Conservation (phyloP, 225 moss, liverwort and hornwort genomes). For the Sphagnum tenellum region DNA sequence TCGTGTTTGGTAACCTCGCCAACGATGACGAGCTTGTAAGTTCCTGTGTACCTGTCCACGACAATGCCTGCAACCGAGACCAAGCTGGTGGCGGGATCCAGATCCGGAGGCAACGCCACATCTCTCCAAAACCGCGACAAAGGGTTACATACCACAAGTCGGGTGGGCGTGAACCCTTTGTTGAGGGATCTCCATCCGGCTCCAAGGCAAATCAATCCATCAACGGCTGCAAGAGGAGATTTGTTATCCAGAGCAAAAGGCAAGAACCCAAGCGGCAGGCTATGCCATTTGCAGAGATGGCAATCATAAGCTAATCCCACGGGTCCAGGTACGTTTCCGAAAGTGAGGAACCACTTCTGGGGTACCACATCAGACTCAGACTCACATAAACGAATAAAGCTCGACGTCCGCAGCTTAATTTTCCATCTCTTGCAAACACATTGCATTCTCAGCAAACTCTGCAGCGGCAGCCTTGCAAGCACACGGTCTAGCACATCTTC, state of each 20-base stretch:
- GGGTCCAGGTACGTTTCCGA: constrained; percentile 20
- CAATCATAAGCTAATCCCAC: constrained; percentile 30
- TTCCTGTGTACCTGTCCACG: constrained; percentile 15
- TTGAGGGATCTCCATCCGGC: constrained; percentile 15
- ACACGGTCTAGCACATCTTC: constrained; percentile 31
- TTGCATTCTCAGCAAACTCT: constrained; percentile 29
- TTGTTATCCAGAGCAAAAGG: constrained; percentile 25
- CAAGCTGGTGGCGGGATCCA: constrained; percentile 25
- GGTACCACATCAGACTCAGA: background rate
- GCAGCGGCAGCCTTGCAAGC: constrained; percentile 19
- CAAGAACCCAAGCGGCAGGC: constrained; percentile 25
- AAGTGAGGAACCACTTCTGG: constrained; percentile 29
- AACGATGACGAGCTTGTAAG: constrained; percentile 35
- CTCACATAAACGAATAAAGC: constrained; percentile 26
- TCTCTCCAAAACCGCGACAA: constrained; percentile 38
- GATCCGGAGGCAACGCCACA: constrained; percentile 17
- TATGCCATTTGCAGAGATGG: constrained; percentile 24
- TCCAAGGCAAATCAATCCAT: constrained; percentile 34
- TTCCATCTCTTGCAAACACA: constrained; percentile 36
- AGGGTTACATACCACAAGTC: constrained; percentile 36
- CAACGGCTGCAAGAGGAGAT: constrained; percentile 29
- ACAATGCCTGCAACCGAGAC: constrained; percentile 29
- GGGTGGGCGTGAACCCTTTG: constrained; percentile 20
- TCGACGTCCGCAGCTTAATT: constrained; percentile 22
- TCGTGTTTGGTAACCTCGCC: constrained; percentile 22